Percentiles rank a stretch among this genome's conserved stretches.
Evolutionary conservation across 2,329 filamentous ascomycete genomes (phyloP).

Genomic region (Hypoxylon sp.): DNA sequence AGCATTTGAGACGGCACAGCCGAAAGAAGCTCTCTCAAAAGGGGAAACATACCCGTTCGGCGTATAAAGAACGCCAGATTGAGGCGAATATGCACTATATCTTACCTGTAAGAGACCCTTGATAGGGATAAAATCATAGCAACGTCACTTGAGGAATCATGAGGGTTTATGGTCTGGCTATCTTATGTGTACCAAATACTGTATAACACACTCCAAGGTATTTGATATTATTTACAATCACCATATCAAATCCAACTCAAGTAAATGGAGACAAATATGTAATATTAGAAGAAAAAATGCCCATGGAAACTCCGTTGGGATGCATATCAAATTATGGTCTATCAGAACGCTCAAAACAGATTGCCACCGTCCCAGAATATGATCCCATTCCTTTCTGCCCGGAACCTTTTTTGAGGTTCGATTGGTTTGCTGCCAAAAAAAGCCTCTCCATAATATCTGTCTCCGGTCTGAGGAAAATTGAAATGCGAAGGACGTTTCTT

Average conservation of each 20-base stretch:
- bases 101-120: not conserved
- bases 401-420: constrained; percentile 34
- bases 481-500: constrained; percentile 1
- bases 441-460: constrained; percentile 22
- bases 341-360: constrained; percentile 41
- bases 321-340: constrained; percentile 47
- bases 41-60: constrained; percentile 69
- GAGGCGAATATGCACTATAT: not conserved
- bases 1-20: constrained; percentile 62
- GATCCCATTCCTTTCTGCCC: constrained; percentile 29
- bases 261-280: constrained; percentile 8
- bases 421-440: constrained; percentile 19
- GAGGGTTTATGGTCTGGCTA: not conserved
- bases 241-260: constrained; percentile 3
- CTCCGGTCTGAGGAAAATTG: constrained; percentile 16
- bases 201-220: constrained; percentile 15
- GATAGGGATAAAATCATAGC: not conserved
- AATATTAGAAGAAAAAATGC: constrained; percentile 26
- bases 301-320: constrained; percentile 42
- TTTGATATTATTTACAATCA: constrained; percentile 7
- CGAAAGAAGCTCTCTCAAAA: constrained; percentile 57
- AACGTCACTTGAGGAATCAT: not conserved
- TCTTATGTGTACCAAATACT: constrained; percentile 16
- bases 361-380: constrained; percentile 38
- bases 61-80: constrained; percentile 49